These are phyloP conservation scores for Gossypium bickii DNA, from an alignment of 345 rosid genomes.

Conservation along the genomic window DNA sequence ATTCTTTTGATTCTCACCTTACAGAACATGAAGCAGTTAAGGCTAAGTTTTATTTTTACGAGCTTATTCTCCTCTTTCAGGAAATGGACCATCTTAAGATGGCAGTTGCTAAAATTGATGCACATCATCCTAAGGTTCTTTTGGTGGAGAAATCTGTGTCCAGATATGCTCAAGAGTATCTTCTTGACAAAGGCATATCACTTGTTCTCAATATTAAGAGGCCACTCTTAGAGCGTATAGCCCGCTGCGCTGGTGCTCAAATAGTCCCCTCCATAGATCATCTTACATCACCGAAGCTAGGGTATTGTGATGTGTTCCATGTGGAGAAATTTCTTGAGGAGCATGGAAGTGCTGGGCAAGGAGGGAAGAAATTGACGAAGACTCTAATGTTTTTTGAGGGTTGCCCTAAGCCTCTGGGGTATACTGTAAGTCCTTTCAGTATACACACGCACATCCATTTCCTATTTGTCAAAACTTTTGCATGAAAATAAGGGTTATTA, in stretches of 20 bases:
- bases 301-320: slow-evolving; percentile 74
- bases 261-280: slow-evolving; percentile 89
- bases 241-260: slow-evolving; percentile 92
- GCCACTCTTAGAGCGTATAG: slow-evolving; percentile 89
- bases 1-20: background rate
- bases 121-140: slow-evolving; percentile 79
- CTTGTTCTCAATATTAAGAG: slow-evolving; percentile 89
- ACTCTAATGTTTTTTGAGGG: slow-evolving; percentile 94
- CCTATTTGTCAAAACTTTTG: background rate
- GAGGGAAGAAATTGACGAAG: slow-evolving; percentile 67
- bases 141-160: slow-evolving; percentile 97
- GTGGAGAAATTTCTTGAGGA: slow-evolving; percentile 84
- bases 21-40: slow-evolving; percentile 7
- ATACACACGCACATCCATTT: background rate
- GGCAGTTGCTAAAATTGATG: slow-evolving; percentile 90
- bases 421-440: slow-evolving; percentile 65
- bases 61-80: slow-evolving; percentile 38
- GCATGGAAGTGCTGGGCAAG: slow-evolving; percentile 70
- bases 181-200: slow-evolving; percentile 86
- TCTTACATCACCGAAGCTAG: slow-evolving; percentile 76
- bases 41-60: slow-evolving; percentile 12
- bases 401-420: slow-evolving; percentile 97
- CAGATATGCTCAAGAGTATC: slow-evolving; percentile 86
- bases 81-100: slow-evolving; percentile 98
- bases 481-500: background rate